These are phyloP conservation scores for Chlorophyllum brunneum DNA, from an alignment of 768 basidiomycete species.

Conservation along the genomic window DNA sequence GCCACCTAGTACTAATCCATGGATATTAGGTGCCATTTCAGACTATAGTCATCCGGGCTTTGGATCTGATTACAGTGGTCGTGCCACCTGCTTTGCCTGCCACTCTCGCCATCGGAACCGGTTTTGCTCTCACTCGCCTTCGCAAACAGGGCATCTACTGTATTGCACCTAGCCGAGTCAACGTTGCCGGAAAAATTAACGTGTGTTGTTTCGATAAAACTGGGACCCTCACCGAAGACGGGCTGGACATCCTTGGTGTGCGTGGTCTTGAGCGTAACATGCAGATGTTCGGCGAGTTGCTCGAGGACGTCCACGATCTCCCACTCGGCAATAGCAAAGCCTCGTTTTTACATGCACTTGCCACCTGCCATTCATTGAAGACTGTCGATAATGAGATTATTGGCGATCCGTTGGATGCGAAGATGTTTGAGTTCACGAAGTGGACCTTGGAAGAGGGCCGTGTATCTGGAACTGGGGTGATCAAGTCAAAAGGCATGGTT, in stretches of 20 bases:
- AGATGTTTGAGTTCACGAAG: conserved; percentile 97
- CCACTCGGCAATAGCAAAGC: conserved; percentile 71
- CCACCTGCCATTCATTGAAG: conserved; percentile 95
- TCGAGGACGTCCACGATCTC: conserved; percentile 83
- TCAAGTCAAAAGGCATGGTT: conserved; percentile 58
- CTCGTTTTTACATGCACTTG: conserved; percentile 85
- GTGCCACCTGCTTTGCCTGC: conserved; percentile 97
- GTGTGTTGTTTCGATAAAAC: conserved; percentile 99
- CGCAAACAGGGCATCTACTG: conserved; percentile 90
- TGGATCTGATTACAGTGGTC: conserved; percentile 95
- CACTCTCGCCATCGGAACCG: conserved; percentile 94
- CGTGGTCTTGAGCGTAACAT: conserved; percentile 75
- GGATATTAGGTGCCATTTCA: conserved; percentile 72
- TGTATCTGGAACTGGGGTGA: conserved; percentile 62
- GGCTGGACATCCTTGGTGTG: conserved; percentile 93
- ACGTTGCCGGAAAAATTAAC: conserved; percentile 93
- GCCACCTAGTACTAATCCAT: not conserved
- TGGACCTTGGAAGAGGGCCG: conserved; percentile 96
- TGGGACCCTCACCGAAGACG: conserved; percentile 97
- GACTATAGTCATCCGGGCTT: conserved; percentile 85
- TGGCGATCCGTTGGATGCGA: conserved; percentile 93
- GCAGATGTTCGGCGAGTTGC: conserved; percentile 84
- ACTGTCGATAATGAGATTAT: conserved; percentile 84
- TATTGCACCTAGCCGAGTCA: conserved; percentile 93
- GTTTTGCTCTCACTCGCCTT: conserved; percentile 87